These are phyloP conservation scores for Ramaria sp. DNA, from an alignment of 768 basidiomycete species.

Conservation along the genomic window DNA sequence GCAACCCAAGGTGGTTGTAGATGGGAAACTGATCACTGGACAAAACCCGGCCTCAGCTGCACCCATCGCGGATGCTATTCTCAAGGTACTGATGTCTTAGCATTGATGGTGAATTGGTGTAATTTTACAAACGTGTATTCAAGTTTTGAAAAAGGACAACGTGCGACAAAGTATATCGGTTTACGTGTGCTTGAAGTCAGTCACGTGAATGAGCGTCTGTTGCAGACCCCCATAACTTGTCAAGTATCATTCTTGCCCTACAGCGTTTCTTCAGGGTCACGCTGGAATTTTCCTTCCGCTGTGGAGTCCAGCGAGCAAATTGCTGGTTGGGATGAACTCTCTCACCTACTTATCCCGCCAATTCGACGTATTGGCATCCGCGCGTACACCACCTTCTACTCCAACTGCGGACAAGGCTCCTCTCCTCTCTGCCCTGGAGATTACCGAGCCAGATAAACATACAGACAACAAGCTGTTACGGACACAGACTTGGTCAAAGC, in stretches of 20 bases:
- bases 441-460: constrained; percentile 15
- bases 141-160: too few relatives aligned
- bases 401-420: constrained; percentile 28
- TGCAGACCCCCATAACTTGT: not conserved
- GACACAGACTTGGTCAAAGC: constrained; percentile 43
- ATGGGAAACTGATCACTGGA: constrained; percentile 54
- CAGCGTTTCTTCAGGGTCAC: not conserved
- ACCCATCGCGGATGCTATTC: constrained; percentile 43
- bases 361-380: constrained; percentile 61
- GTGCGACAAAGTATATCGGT: too few relatives aligned
- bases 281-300: not conserved
- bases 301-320: not conserved
- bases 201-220: not conserved
- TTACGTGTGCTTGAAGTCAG: too few relatives aligned
- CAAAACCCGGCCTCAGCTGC: constrained; percentile 65
- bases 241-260: too few relatives aligned
- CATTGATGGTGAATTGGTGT: not conserved
- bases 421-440: constrained; percentile 19
- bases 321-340: constrained; percentile 54
- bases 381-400: constrained; percentile 45
- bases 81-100: constrained; percentile 31
- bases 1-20: constrained; percentile 41
- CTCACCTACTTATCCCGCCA: constrained; percentile 72
- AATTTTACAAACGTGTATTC: too few relatives aligned
- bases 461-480: constrained; percentile 29